Base-by-base conservation (phyloP, 2,329 filamentous ascomycete species). In the Cadophora sp. region DNA sequence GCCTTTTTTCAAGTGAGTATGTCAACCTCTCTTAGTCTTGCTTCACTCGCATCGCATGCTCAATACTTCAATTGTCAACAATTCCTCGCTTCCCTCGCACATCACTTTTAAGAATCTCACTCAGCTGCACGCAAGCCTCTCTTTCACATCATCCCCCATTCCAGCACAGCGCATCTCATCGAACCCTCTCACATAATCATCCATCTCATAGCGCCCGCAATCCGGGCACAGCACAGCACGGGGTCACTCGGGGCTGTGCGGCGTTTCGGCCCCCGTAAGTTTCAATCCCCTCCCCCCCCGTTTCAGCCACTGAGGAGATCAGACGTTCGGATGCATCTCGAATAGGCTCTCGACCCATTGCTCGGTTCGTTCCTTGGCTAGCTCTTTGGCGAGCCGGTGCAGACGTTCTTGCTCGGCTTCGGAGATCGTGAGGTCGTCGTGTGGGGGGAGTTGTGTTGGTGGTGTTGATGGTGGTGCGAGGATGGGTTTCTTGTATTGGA, bases 241-340 rank as follows among this genome's bases (percentile, higher is more conserved):
- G 51, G 26, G 51, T 29, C 9, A 37, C 14, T 37, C 51, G 51
- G 51, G 26, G 26, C 31, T 31, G n/a, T n/a, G n/a, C n/a, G 51
- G 51, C 19, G 51, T 55, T 55, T 55, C 51, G 27, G 27, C 48
- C 51, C 51, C 51, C 51, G 51, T 27, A 29, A 29, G 51, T n/a
- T 58, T 58, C 55, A 22, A 1, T 4, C 7, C 34, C 34, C 8
- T 37, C 55, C 31, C 14, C 40, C n/a, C 31, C 55, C 11, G 55
- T 40, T 40, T 59, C 55, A 59, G 55, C 55, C 50, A 59, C 55
- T 22, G 29, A 55, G 55, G 9, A 59, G 34, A 59, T 59, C 55
- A 59, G 55, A 59, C 55, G 55, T 59, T 59, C 55, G 55, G 55
- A 14, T 37, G 29, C 55, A 59, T n/a, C 55, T 59, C 55, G 55